These are phyloP conservation scores for Colletotrichum plurivorum DNA, from an alignment of 2,329 filamentous ascomycete species.

Conservation along the genomic window DNA sequence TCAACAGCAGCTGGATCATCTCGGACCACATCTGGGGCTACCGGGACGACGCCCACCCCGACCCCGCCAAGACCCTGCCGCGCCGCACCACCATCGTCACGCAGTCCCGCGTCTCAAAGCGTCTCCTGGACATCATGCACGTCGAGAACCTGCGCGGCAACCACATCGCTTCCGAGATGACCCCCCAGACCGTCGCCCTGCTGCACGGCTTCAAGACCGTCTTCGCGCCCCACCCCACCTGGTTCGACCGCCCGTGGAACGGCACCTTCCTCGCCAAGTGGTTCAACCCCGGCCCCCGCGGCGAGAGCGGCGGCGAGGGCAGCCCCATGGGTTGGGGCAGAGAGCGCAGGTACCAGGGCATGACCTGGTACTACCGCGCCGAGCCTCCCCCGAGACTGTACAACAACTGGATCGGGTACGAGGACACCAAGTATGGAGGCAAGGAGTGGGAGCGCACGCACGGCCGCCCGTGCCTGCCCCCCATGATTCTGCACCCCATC, in stretches of 20 bases:
- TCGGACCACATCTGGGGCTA: conserved; percentile 78
- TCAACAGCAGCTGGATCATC: conserved; percentile 81
- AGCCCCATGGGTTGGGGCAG: conserved; percentile 73
- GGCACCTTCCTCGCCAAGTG: conserved; percentile 67
- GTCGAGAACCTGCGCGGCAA: conserved; percentile 80
- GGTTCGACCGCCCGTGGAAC: conserved; percentile 81
- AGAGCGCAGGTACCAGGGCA: conserved; percentile 70
- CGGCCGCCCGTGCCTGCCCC: conserved; percentile 71
- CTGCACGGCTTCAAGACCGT: conserved; percentile 86
- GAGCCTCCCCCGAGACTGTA: conserved; percentile 70
- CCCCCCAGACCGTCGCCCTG: conserved; percentile 78
- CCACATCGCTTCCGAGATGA: conserved; percentile 87
- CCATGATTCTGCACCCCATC: conserved; percentile 72
- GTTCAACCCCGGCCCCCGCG: conserved; percentile 72
- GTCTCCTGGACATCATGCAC: conserved; percentile 82
- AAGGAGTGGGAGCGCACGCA: conserved; percentile 68
- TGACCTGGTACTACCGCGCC: conserved; percentile 74
- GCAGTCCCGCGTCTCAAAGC: conserved; percentile 80
- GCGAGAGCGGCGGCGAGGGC: conserved; percentile 66
- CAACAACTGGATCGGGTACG: conserved; percentile 75
- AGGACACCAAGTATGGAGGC: conserved; percentile 69
- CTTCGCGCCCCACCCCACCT: conserved; percentile 84
- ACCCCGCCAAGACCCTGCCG: conserved; percentile 70
- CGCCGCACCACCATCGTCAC: conserved; percentile 85
- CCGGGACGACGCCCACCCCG: conserved; percentile 62